Evolutionary conservation across 1,284 basidiomycete species (phyloP).

Genomic region (Ceratobasidium sp.): DNA sequence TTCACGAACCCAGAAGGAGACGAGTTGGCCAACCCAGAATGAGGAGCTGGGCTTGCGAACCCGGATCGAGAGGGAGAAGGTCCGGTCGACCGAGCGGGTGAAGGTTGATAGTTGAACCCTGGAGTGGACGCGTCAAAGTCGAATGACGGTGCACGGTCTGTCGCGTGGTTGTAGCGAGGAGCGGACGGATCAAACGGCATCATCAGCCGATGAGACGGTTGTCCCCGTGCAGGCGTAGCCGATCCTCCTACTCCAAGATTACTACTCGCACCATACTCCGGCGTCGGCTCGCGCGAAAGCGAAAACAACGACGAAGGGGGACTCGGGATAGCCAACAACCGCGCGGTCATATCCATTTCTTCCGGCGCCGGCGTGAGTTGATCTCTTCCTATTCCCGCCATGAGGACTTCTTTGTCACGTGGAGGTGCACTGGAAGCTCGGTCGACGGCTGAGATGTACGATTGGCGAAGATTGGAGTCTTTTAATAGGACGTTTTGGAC

Average conservation of each 20-base stretch:
- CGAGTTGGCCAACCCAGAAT: not conserved
- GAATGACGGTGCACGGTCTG: not conserved
- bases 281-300: constrained; percentile 19
- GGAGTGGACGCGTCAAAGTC: constrained; percentile 9
- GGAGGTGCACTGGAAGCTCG: not conserved
- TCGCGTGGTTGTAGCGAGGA: not conserved
- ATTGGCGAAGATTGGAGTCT: not conserved
- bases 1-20: not conserved
- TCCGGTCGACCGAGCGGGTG: not conserved
- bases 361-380: constrained; percentile 6
- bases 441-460: constrained; percentile 21
- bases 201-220: too few relatives aligned
- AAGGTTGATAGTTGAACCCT: constrained; percentile 28
- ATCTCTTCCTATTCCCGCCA: not conserved
- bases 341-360: constrained; percentile 9
- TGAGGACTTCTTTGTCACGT: not conserved
- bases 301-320: constrained; percentile 32
- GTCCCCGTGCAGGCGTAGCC: too few relatives aligned
- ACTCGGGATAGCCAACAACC: constrained; percentile 29
- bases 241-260: too few relatives aligned
- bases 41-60: not conserved
- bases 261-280: not conserved
- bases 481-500: constrained; percentile 21
- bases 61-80: not conserved
- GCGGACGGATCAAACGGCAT: not conserved